Evolutionary conservation across 345 rosid genomes (phyloP).

Genomic region (Brassica cretica): DNA sequence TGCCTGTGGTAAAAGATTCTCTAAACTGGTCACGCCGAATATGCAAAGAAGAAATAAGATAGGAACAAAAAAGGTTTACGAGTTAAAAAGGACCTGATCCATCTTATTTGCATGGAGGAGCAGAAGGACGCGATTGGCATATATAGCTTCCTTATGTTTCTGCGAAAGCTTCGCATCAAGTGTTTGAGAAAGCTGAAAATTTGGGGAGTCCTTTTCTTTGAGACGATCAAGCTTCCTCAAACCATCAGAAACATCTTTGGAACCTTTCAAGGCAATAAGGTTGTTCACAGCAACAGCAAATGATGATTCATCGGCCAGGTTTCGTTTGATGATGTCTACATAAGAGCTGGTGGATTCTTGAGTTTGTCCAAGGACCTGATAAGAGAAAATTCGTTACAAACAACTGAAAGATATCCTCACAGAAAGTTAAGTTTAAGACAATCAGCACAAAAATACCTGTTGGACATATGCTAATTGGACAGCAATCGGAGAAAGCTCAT

Average conservation of each 20-base stretch:
- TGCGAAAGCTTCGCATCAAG: constrained; percentile 78
- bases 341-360: constrained; percentile 70
- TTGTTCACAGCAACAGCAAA: constrained; percentile 88
- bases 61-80: not conserved
- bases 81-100: constrained; percentile 64
- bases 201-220: constrained; percentile 61
- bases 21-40: constrained; percentile 1
- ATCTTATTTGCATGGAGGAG: constrained; percentile 94
- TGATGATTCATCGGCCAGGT: constrained; percentile 80
- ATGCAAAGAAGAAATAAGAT: constrained; percentile 3
- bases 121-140: constrained; percentile 75
- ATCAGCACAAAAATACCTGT: constrained; percentile 55
- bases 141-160: constrained; percentile 75
- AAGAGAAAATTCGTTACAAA: constrained; percentile 31
- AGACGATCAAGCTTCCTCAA: constrained; percentile 81
- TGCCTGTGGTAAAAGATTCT: constrained; percentile 51
- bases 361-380: constrained; percentile 67
- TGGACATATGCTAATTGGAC: constrained; percentile 90
- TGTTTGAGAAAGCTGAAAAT: constrained; percentile 61
- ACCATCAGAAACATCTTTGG: constrained; percentile 78
- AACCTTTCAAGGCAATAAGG: constrained; percentile 72
- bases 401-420: not conserved
- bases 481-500: constrained; percentile 80
- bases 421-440: not conserved
- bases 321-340: constrained; percentile 57